Percentiles rank a stretch among this genome's conserved stretches.
Conservation (phyloP, 108 stramenopile species). For the Mayamaea pseudoterrestris region DNA sequence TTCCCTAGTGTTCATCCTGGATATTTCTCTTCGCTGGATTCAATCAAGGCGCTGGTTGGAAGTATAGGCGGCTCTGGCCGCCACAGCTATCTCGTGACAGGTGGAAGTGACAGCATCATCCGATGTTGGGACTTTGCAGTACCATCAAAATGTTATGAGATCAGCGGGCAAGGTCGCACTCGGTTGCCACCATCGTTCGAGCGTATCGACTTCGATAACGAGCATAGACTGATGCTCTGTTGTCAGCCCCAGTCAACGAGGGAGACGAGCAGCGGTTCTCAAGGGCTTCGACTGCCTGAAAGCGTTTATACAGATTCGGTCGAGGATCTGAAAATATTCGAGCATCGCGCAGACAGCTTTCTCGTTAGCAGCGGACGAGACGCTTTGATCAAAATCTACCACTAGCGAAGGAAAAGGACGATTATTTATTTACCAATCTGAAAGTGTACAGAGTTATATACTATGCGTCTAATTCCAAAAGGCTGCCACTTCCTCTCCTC, state of each 20-base stretch:
- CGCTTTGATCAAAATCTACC: conserved; percentile 68
- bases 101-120: conserved; percentile 74
- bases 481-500: too few relatives aligned
- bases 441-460: too few relatives aligned
- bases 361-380: conserved; percentile 57
- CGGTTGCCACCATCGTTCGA: conserved; percentile 66
- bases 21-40: not conserved
- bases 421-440: too few relatives aligned
- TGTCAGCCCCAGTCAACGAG: conserved; percentile 34
- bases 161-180: conserved; percentile 45
- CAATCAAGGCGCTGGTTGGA: conserved; percentile 68
- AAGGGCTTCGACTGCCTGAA: conserved; percentile 25
- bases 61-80: conserved; percentile 52
- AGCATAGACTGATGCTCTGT: conserved; percentile 52
- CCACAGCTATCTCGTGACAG: conserved; percentile 77
- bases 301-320: conserved; percentile 43
- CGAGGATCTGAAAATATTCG: conserved; percentile 55
- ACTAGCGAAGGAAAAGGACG: too few relatives aligned
- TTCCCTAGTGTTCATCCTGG: conserved; percentile 2
- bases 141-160: conserved; percentile 74
- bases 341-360: conserved; percentile 29
- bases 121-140: conserved; percentile 82
- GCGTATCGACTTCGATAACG: conserved; percentile 32
- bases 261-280: conserved; percentile 15
- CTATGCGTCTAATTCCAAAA: too few relatives aligned